Evolutionary conservation across 73 alveolate genomes (phyloP), one percentile per base, ranked within the genome.

Genomic region (Durusdinium trenchii): DNA sequence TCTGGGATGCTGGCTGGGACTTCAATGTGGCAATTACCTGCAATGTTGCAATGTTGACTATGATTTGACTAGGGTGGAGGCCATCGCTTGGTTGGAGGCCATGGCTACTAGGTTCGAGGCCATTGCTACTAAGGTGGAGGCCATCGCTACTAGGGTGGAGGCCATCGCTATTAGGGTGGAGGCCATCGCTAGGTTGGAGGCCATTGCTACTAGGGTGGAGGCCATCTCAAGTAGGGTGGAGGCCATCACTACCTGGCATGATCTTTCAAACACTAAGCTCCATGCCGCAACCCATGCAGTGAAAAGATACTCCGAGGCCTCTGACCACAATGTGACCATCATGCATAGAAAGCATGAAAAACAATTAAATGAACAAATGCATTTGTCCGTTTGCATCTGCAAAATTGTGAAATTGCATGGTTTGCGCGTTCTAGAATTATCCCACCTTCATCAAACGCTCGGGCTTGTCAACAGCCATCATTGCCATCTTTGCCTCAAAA

Each of bases 21-120:
- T 90, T 90, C 86, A 90, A 67, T 35, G 96, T 90, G 32, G 96
- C 96, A 47, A 90, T 90, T 86, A 90, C 96, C 96, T 87, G n/a
- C n/a, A n/a, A n/a, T n/a, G n/a, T n/a, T n/a, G n/a, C n/a, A n/a
- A n/a, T n/a, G n/a, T n/a, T n/a, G n/a, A n/a, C n/a, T n/a, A n/a
- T n/a, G n/a, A n/a, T n/a, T n/a, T n/a, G n/a, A n/a, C n/a, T n/a
- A n/a, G n/a, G n/a, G n/a, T n/a, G n/a, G n/a, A n/a, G n/a, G n/a
- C n/a, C n/a, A n/a, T n/a, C n/a, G n/a, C n/a, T n/a, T n/a, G n/a
- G n/a, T n/a, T n/a, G n/a, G n/a, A n/a, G n/a, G n/a, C n/a, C n/a
- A n/a, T n/a, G n/a, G n/a, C n/a, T n/a, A n/a, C n/a, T n/a, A n/a
- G n/a, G n/a, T n/a, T n/a, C n/a, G n/a, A n/a, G n/a, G n/a, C n/a